Evolutionary conservation across 2,329 filamentous ascomycete genomes (phyloP).

Genomic region (Botrytis tulipae): DNA sequence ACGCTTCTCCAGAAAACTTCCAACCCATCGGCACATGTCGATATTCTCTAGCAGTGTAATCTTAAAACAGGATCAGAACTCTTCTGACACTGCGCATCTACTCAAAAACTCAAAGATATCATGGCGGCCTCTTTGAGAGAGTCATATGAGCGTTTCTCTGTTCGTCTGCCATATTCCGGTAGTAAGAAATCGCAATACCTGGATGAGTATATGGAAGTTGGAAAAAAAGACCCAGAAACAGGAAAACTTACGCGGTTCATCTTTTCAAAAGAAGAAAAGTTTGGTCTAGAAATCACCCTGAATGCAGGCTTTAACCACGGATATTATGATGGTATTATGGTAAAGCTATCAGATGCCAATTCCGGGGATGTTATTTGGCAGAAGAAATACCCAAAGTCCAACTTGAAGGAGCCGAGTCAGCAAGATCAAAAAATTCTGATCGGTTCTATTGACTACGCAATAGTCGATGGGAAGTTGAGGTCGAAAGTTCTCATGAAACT

Average conservation of each 20-base stretch:
- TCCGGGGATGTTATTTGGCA: background rate
- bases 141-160: conserved; percentile 4
- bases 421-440: background rate
- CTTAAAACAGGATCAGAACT: background rate
- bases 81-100: background rate
- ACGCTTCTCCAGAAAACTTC: too few species aligned
- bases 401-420: background rate
- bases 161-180: background rate
- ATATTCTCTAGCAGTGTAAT: too few species aligned
- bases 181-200: background rate
- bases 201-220: conserved; percentile 17
- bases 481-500: background rate
- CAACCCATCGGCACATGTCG: background rate
- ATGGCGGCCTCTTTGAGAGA: background rate
- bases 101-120: too few species aligned
- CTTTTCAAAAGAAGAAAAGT: background rate
- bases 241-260: conserved; percentile 9
- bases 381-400: conserved; percentile 3
- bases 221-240: background rate
- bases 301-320: background rate
- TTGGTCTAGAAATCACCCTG: conserved; percentile 2
- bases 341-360: background rate
- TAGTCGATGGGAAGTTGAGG: background rate
- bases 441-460: background rate
- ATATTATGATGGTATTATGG: conserved; percentile 10